Evolutionary conservation across 2,329 filamentous ascomycete genomes (phyloP), one percentile per base, ranked within the genome.

Genomic region (Aspergillus novoparasiticus): DNA sequence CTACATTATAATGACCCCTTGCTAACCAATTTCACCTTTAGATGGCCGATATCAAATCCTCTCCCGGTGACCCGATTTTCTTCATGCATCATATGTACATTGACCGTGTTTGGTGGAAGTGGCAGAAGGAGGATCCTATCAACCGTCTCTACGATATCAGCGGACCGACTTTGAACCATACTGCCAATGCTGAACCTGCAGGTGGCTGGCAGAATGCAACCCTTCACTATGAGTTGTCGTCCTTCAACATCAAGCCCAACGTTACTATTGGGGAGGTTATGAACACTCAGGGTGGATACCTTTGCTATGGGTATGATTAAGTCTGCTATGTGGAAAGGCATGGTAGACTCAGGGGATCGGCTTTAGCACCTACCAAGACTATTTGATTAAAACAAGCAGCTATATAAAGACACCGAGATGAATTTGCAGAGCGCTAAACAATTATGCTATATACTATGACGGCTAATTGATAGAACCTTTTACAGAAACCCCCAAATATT

Each of bases 21-120:
- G 16, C 39, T 41, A n/a, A 41, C 39, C 2, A 41, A n/a, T 9
- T 4, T 0, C 4, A 6, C 16, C 1, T 41, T 41, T 46, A 46
- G 43, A 46, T 46, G 60, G 56, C 60, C 1, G 60, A 62, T 21
- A 62, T 62, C 32, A 62, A 62, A 43, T 59, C 57, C 48, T 62
- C 60, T 11, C 60, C 60, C 10, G 60, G 60, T 19, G 60, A 62
- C 57, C 60, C 60, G 6, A 41, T 59, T 5, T 62, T 62, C 57
- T 62, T 62, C 56, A 62, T 62, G 60, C 60, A 62, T 41, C 60
- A 62, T 30, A 55, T 54, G 39, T 62, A 62, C 39, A 59, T 62
- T 21, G 60, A 62, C 39, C 48, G 50, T 32, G 57, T 62, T 21
- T 62, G 60, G 60, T 62, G 57, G 48, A n/a, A 34, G 28, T 62